These are phyloP conservation scores for Venturiaceae sp. DNA, from an alignment of 2,329 filamentous ascomycete genomes.

Conservation along the genomic window DNA sequence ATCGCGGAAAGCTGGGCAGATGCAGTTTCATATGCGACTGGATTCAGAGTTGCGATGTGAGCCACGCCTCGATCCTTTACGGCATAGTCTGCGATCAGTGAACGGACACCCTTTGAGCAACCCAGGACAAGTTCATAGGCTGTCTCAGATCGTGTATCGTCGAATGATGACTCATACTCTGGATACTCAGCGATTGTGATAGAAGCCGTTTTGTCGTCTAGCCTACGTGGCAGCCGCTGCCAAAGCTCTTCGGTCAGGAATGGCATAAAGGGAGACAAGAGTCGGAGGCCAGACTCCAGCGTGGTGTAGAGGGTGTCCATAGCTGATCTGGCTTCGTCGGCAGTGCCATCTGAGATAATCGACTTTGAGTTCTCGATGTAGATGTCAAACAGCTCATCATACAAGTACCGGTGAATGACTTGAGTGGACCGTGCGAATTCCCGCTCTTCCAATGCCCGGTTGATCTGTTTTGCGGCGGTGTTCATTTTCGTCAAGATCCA, in stretches of 20 bases:
- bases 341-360: slow-evolving; percentile 65
- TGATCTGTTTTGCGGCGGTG: slow-evolving; percentile 59
- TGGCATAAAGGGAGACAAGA: slow-evolving; percentile 79
- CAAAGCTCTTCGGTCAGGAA: slow-evolving; percentile 74
- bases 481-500: slow-evolving; percentile 77
- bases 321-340: slow-evolving; percentile 62
- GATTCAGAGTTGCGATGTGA: too few relatives aligned
- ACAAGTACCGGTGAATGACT: slow-evolving; percentile 71
- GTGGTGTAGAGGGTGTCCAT: slow-evolving; percentile 73
- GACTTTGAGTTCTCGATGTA: slow-evolving; percentile 85
- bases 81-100: slow-evolving; percentile 62
- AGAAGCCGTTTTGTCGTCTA: slow-evolving; percentile 57
- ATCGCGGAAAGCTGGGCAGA: slow-evolving; percentile 62
- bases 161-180: slow-evolving; percentile 49
- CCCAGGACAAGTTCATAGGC: slow-evolving; percentile 72
- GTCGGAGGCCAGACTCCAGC: slow-evolving; percentile 62
- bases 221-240: slow-evolving; percentile 70
- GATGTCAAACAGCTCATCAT: slow-evolving; percentile 67
- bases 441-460: slow-evolving; percentile 53
- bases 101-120: slow-evolving; percentile 62
- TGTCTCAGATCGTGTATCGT: slow-evolving; percentile 57
- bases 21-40: slow-evolving; percentile 54
- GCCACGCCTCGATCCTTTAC: slow-evolving; percentile 54
- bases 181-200: slow-evolving; percentile 68
- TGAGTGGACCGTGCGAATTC: slow-evolving; percentile 67